Evolutionary conservation across 1,139 yeast genomes (phyloP).

Genomic region (Hemisphaericaspora subhashii): DNA sequence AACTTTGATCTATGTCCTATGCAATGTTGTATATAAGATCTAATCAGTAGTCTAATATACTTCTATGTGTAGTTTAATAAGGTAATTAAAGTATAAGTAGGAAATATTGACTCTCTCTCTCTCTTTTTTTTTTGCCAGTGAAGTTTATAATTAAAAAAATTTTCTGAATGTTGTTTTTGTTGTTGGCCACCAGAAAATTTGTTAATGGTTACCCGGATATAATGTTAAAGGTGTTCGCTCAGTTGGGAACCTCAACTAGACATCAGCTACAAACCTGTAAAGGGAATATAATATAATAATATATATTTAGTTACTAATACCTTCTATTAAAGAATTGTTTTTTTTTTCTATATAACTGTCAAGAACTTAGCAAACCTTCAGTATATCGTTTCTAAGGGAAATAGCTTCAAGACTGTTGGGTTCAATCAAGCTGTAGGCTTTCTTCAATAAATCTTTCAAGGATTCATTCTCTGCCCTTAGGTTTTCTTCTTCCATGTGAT

Average conservation of each 20-base stretch:
- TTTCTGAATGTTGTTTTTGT: no score
- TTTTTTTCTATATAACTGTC: no score
- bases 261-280: no score
- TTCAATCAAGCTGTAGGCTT: constrained; percentile 25
- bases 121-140: no score
- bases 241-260: no score
- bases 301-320: no score
- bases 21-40: constrained; percentile 22
- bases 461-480: constrained; percentile 25
- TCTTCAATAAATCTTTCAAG: constrained; percentile 25
- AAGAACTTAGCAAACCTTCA: not conserved
- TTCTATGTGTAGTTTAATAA: not conserved
- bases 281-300: no score
- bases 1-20: not conserved
- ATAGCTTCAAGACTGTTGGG: constrained; percentile 14
- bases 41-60: constrained; percentile 32
- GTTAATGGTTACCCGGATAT: not conserved
- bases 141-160: no score
- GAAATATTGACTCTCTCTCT: no score
- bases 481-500: not conserved
- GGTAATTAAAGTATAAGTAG: no score
- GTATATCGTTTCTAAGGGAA: constrained; percentile 2
- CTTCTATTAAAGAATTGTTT: no score
- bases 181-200: no score
- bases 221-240: not conserved